Base-by-base conservation (phyloP, 345 rosid species). In the Mangifera indica region DNA sequence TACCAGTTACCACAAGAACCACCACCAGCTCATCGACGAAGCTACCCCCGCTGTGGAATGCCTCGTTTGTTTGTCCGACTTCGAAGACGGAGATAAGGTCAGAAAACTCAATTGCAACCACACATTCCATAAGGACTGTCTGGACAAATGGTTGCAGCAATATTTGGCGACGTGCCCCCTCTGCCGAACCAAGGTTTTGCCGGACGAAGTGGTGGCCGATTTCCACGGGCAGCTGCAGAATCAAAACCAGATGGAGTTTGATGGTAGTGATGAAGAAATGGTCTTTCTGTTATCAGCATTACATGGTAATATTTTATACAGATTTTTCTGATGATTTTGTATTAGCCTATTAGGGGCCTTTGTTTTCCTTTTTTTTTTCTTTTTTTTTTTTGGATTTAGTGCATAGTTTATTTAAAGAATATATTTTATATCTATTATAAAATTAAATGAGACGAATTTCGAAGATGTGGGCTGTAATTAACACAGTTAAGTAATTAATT, bases 121-220 rank as follows among this genome's bases (percentile, higher is more conserved):
- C 46, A 51, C 73, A 6, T 87, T 83, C 73, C 91, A 87, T 68
- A 84, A 71, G 74, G 87, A 73, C 53, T 87, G 91, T 59, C 48
- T 87, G 7, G 91, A 87, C 69, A 53, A 22, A 52, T 87, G 91
- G 91, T 53, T 87, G 51, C 79, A 76, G 13, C 82, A 72, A 29
- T 66, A 67, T 56, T 61, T 63, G 60, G 85, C 87, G 3, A 81
- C 88, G 0, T 87, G 91, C 44, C 91, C 91, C 9, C 85, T 87
- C 48, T 87, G 91, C 76, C 52, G 91, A 61, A 75, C 75, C 6
- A 81, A 73, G 72, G 84, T 84, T 10, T 66, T 86, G 77, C 84
- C 90, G 2, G 87, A 86, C 14, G 78, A 81, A 65, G 46, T 84
- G 10, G 82, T 71, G 24, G 83, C 81, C 5, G 69, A 46, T 11